Base-by-base conservation (phyloP, 1,139 yeast species). In the Suhomyces bribrorum region DNA sequence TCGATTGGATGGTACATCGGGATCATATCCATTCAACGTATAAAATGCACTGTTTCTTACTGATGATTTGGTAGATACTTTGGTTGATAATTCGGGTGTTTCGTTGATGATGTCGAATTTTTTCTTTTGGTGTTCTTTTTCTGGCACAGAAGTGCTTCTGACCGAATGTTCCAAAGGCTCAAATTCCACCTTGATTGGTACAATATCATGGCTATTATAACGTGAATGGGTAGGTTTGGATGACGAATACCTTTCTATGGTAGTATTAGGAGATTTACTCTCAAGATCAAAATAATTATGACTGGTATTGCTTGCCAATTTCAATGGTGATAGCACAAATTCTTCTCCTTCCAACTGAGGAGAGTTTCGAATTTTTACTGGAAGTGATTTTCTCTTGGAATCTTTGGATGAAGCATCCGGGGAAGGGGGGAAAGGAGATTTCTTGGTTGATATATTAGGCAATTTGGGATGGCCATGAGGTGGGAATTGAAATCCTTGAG, bases 141-240 rank as follows among this genome's bases (percentile, higher is more conserved):
- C 66, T 1, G 71, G 71, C 5, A 60, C 64, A 1, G 72, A 65
- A 0, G 63, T 48, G 32, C 63, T 56, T 37, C 72, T 48, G 25
- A 52, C 45, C 7, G 50, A 42, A 18, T 40, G 38, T 13, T 48
- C 57, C 11, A 36, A 30, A 9, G 49, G 51, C 48, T 72, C 77
- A 50, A 72, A 72, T 47, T 72, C 77, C 9, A 72, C 77, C 46
- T 62, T 65, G 12, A 72, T 69, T 1, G 76, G 76, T 13, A 72
- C 53, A 17, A 71, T 60, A 46, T 71, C 77, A 49, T 71, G 75
- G 40, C 74, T 66, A 44, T 66, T 71, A 48, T 66, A 70, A 14
- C 77, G 55, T 9, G 64, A 60, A 46, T 72, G 77, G 24, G 53
- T 53, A 7, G 70, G 68, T 41, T 62, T 66, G 17, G 62, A 44